Base-by-base conservation (phyloP, 2,329 filamentous ascomycete genomes). In the Pseudogymnoascus pannorum region DNA sequence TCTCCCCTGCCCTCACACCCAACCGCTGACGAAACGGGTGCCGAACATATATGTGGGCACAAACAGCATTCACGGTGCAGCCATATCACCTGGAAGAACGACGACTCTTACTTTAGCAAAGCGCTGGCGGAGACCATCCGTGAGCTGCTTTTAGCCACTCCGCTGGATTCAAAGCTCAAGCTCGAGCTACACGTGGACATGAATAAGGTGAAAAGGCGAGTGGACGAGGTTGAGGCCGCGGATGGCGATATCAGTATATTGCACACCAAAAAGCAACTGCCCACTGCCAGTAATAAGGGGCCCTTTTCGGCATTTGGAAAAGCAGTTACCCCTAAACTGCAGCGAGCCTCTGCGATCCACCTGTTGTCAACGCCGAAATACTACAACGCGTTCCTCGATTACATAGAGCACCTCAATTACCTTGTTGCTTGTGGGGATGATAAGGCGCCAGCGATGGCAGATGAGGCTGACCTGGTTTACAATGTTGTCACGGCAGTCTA, bases 331-430 rank as follows among this genome's bases (percentile, higher is more conserved):
- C 48, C 48, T 20, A 16, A 54, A 33, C 9, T 33, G 16, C 48
- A 54, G 26, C 48, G 48, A 31, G 48, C 48, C 16, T 9, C 26
- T 18, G n/a, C 48, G 7, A 54, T 54, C 20, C 48, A 54, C 48
- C 48, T 54, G n/a, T 14, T 54, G 8, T 54, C 48, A 20, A 18
- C 48, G 48, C 48, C 48, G 16, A 54, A 54, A 31, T 54, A 54
- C 48, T 54, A 54, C 48, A 54, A 54, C 48, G 48, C 9, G 16
- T 54, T 54, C 26, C 48, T 54, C n/a, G 48, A 54, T 20, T 54
- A 54, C n/a, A 31, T 54, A 18, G 48, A 54, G 5, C 48, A 54
- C 26, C 48, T 54, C 26, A 54, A 33, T 18, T 54, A 54, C 48
- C 48, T 54, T 26, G 48, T 54, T 33, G n/a, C 48, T 7, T 54